Evolutionary conservation across 2,329 filamentous ascomycete species (phyloP).

Genomic region (Fusarium begoniae): DNA sequence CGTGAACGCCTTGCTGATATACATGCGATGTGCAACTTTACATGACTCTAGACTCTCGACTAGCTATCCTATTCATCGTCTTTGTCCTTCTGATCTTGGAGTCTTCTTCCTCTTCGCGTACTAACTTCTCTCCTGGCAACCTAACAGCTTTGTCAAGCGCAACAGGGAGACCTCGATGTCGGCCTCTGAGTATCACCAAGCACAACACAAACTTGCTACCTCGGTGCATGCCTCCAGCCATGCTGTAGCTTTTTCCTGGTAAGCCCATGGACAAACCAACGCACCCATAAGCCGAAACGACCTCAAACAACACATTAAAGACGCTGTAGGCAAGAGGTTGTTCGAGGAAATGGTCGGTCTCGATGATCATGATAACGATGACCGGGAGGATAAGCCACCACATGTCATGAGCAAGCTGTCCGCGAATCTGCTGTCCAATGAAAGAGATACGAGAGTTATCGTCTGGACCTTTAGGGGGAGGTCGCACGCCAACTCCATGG

Average conservation of each 20-base stretch:
- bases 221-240: slow-evolving; percentile 63
- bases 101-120: slow-evolving; percentile 46
- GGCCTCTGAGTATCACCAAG: slow-evolving; percentile 64
- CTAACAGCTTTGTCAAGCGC: slow-evolving; percentile 63
- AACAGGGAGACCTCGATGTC: slow-evolving; percentile 66
- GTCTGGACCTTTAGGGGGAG: slow-evolving; percentile 36
- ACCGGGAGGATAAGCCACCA: slow-evolving; percentile 72
- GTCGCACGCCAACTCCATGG: slow-evolving; percentile 54
- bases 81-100: slow-evolving; percentile 41
- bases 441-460: slow-evolving; percentile 56
- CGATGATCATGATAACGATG: slow-evolving; percentile 68
- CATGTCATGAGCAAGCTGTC: slow-evolving; percentile 72
- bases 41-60: slow-evolving; percentile 33
- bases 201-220: slow-evolving; percentile 67
- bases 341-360: slow-evolving; percentile 62
- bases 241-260: slow-evolving; percentile 62
- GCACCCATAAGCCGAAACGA: slow-evolving; percentile 66
- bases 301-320: slow-evolving; percentile 69
- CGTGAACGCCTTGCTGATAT: slow-evolving; percentile 24
- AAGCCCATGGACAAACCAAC: slow-evolving; percentile 69
- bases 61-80: slow-evolving; percentile 41
- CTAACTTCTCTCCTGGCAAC: slow-evolving; percentile 49
- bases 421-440: slow-evolving; percentile 66
- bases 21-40: slow-evolving; percentile 1
- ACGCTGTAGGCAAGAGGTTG: slow-evolving; percentile 64